These are phyloP conservation scores for Quercus phellos DNA, from an alignment of 331 rosid genomes.

Conservation along the genomic window DNA sequence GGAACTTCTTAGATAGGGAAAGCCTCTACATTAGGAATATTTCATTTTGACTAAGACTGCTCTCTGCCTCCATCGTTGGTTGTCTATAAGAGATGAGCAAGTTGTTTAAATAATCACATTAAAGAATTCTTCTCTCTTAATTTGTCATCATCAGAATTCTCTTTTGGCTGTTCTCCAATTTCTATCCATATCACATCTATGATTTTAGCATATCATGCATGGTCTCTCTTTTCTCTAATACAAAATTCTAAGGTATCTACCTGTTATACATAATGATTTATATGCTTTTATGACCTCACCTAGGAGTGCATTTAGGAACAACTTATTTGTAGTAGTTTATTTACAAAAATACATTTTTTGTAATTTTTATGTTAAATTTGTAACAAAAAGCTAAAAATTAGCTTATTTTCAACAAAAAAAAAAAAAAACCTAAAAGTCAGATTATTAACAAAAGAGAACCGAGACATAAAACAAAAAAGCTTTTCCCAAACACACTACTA, in stretches of 20 bases:
- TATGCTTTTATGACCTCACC: background rate
- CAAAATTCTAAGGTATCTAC: background rate
- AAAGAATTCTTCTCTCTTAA: conserved; percentile 6
- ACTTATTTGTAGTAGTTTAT: too few relatives aligned
- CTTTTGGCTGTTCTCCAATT: conserved; percentile 1
- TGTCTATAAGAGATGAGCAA: conserved; percentile 12
- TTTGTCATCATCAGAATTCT: background rate
- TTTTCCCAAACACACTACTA: too few relatives aligned
- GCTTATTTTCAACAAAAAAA: too few relatives aligned
- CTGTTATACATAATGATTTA: background rate
- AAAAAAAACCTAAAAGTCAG: too few relatives aligned
- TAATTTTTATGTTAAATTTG: too few relatives aligned
- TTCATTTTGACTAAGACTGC: conserved; percentile 8
- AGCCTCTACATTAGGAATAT: conserved; percentile 10
- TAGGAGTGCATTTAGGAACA: background rate
- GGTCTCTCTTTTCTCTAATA: background rate
- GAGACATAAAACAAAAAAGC: too few relatives aligned
- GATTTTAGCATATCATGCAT: background rate
- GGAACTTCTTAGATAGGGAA: background rate
- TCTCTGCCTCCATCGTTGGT: background rate
- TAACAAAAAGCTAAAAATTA: too few relatives aligned
- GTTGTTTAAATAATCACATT: conserved; percentile 15
- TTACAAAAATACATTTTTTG: too few relatives aligned
- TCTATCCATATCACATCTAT: conserved; percentile 7
- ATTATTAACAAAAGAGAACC: too few relatives aligned